These are phyloP conservation scores for Rhexocercosporidium sp. DNA, from an alignment of 2,329 filamentous ascomycete species.

Conservation along the genomic window DNA sequence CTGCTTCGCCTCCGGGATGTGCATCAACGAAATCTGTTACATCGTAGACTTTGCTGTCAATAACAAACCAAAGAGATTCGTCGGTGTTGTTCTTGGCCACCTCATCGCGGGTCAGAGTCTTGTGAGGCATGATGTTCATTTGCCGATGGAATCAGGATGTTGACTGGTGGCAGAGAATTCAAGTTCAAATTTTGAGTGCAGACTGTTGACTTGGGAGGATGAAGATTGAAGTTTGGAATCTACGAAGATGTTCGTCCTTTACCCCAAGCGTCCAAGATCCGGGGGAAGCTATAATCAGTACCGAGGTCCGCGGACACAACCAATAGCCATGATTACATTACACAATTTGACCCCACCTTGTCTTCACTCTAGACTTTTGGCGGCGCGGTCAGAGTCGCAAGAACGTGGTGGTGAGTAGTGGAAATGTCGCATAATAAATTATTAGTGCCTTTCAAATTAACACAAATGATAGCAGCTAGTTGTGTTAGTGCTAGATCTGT, in stretches of 20 bases:
- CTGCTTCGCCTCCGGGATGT: constrained; percentile 72
- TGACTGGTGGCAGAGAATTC: background rate
- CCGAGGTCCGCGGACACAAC: constrained; percentile 5
- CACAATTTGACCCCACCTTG: background rate
- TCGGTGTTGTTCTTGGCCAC: constrained; percentile 78
- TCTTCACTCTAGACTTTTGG: too few species aligned
- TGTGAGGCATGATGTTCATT: constrained; percentile 36
- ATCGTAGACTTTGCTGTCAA: constrained; percentile 89
- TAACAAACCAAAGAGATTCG: constrained; percentile 75
- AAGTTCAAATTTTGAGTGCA: background rate
- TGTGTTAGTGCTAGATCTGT: too few species aligned
- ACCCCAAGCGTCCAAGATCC: background rate
- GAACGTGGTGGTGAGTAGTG: too few species aligned
- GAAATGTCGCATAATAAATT: too few species aligned
- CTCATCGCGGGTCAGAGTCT: constrained; percentile 58
- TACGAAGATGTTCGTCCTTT: background rate
- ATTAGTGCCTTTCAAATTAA: too few species aligned
- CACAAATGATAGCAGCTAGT: too few species aligned
- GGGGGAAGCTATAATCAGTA: background rate
- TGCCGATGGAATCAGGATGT: background rate
- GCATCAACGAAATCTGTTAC: constrained; percentile 84
- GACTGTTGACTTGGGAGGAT: background rate
- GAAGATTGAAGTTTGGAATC: background rate
- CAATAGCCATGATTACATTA: constrained; percentile 6
- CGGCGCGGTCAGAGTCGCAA: too few species aligned